Percentiles rank a stretch among this genome's conserved stretches.
These are phyloP conservation scores for Pelargonium citronellum DNA, from an alignment of 441 rosid species.

Conservation along the genomic window DNA sequence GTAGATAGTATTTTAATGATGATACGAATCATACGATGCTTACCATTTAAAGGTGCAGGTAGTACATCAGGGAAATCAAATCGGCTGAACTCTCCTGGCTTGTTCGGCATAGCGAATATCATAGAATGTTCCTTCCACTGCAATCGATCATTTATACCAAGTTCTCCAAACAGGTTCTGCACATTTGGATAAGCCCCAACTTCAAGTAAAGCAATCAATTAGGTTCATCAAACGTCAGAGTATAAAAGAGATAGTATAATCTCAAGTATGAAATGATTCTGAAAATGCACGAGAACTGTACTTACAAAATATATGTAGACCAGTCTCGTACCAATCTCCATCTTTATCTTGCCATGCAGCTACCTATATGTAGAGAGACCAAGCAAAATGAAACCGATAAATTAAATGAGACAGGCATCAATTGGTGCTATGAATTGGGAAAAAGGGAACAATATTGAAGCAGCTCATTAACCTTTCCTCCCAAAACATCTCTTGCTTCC, in stretches of 20 bases:
- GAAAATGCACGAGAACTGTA: conserved; percentile 8
- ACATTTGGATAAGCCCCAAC: conserved; percentile 95
- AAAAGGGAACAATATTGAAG: conserved; percentile 4
- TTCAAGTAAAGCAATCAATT: conserved; percentile 31
- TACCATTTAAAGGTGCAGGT: conserved; percentile 90
- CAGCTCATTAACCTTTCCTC: conserved; percentile 72
- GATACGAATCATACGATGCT: conserved; percentile 24
- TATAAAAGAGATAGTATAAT: background rate
- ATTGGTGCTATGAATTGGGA: conserved; percentile 3
- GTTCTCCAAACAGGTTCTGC: conserved; percentile 89
- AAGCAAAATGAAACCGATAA: background rate
- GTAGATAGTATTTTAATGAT: background rate
- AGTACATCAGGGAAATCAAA: conserved; percentile 87
- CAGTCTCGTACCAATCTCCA: conserved; percentile 96
- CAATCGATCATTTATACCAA: conserved; percentile 77
- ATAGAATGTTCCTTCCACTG: conserved; percentile 98
- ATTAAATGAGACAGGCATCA: background rate
- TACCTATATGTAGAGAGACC: conserved; percentile 35
- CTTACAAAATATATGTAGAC: conserved; percentile 96
- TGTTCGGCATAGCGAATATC: conserved; percentile 96
- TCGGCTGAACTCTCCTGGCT: conserved; percentile 91
- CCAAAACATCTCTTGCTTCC: conserved; percentile 93
- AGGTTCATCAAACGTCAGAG: background rate
- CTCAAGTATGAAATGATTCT: background rate
- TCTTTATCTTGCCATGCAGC: conserved; percentile 94